Conservation (phyloP, 2,329 filamentous ascomycete species). For the Mycosphaerella arachidis region DNA sequence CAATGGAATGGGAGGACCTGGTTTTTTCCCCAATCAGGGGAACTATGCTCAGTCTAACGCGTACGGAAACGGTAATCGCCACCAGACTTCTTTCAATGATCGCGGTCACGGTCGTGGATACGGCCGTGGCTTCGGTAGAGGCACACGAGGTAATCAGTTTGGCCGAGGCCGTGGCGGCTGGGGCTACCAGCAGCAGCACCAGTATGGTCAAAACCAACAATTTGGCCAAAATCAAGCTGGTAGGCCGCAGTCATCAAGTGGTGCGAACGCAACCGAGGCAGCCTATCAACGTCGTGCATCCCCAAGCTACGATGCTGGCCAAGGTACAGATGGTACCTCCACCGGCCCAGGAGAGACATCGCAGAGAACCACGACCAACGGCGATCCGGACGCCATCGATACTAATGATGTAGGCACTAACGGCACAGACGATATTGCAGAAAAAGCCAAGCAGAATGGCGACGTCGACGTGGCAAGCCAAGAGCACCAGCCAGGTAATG, state of each 20-base stretch:
- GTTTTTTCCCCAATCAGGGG: constrained; percentile 47
- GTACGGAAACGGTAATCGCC: constrained; percentile 32
- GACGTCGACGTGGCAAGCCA: constrained; percentile 3
- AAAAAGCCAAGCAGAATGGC: constrained; percentile 11
- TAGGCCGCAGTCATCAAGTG: constrained; percentile 15
- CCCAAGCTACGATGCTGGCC: constrained; percentile 28
- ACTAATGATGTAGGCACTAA: constrained; percentile 32
- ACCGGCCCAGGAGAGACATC: constrained; percentile 11
- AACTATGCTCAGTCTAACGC: constrained; percentile 47
- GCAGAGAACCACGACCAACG: constrained; percentile 19
- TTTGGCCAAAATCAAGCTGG: constrained; percentile 17
- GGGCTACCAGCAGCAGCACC: constrained; percentile 25
- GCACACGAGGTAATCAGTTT: constrained; percentile 21
- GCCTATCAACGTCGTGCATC: constrained; percentile 23
- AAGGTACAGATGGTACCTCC: constrained; percentile 13
- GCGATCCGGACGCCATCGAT: constrained; percentile 32
- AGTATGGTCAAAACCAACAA: constrained; percentile 21
- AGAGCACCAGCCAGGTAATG: constrained; percentile 12
- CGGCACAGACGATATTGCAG: constrained; percentile 19
- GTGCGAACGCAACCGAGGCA: constrained; percentile 15
- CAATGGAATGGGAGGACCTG: constrained; percentile 68
- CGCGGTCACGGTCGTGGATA: constrained; percentile 61
- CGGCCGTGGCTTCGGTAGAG: constrained; percentile 40
- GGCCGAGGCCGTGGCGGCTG: constrained; percentile 28
- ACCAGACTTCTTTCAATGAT: constrained; percentile 56